Base-by-base conservation (phyloP, 2,329 filamentous ascomycete species). In the Volutella citrinella region DNA sequence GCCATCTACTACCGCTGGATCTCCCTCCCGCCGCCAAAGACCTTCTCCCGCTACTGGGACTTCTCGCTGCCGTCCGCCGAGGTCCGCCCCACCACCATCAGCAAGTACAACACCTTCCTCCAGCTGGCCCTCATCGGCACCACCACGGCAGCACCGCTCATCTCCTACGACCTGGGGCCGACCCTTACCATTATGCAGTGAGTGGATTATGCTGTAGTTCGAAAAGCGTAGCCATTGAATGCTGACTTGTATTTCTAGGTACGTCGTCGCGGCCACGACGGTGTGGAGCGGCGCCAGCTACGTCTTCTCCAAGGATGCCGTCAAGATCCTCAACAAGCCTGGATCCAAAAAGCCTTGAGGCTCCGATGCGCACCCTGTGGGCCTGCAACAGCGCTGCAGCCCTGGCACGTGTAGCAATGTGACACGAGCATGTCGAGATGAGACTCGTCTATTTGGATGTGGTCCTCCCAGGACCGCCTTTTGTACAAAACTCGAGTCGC, bases 1-100 rank as follows among this genome's bases (percentile, higher is more conserved):
- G 93, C 93, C 16, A 82, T 98, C 49, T 97, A 96, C 68, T 97
- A 93, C 63, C 84, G 93, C 45, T 97, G 88, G 78, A 94, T 96
- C 47, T 94, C 87, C 3, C 74, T 98, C 6, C 93, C 93, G 1
- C 82, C 87, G 0, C 93, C 93, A 3, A 97, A 97, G 66, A 97
- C 93, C 0, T 87, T 96, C 63, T 66, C 76, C 13, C 74, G 93
- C 13, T 98, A 97, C 64, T 98, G 93, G 93, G 93, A 98, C 64
- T 97, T 98, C 57, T 91, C 86, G 4, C 74, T 98, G 11, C 93
- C 87, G 3, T 87, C 82, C 23, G 87, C 87, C 4, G 87, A 93
- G 63, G 87, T 94, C 6, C 83, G 80, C 40, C 87, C 87, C 2
- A 93, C 87, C 0, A 83, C 76, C 2, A 87, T 94, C 42, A 89